Base-by-base conservation (phyloP, 176 grass and related monocot genomes). In the Oryza meridionalis region DNA sequence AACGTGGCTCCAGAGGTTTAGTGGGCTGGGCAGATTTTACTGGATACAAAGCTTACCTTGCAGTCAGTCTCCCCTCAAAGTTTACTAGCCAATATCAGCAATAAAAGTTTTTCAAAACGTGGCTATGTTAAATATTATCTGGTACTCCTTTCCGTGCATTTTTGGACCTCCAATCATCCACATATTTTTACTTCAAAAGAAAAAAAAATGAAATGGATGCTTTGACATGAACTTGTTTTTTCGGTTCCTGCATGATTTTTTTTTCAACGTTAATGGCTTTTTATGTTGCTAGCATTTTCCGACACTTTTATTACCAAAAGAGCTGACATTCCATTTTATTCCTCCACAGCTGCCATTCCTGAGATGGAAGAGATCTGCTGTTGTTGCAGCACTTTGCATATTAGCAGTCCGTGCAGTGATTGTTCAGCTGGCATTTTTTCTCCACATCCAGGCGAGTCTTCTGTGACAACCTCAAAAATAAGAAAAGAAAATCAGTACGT, bases 351-450 rank as follows among this genome's bases (percentile, higher is more conserved):
- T 96, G 7, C 91, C 93, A 35, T 99, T 84, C 75, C 85, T 99
- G 15, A 88, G 93, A 80, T 99, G 93, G 96, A 99, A 96, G 81
- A 95, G 96, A 84, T 99, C 77, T 89, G 96, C 93, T 87, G 87
- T 94, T 82, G 78, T 96, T 82, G 96, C 96, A 89, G 93, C 96
- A 68, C 85, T 92, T 16, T 99, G 93, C 86, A 99, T 96, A 74
- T 83, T 99, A 83, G 89, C 88, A 72, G 93, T 99, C 25, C 91
- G 91, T 65, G 93, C 96, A 19, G 91, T 99, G 88, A 91, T 99
- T 85, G 96, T 99, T 92, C 93, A 99, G 67, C 86, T 99, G 46
- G 91, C 91, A 47, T 99, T 99, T 91, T 99, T 99, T 82, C 89
- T 96, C 51, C 96, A 99, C 81, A 99, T 99, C 81, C 89, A 99